Conservation (phyloP, 371 early-diverging fungal genomes). For the Zopfochytrium polystomum region DNA sequence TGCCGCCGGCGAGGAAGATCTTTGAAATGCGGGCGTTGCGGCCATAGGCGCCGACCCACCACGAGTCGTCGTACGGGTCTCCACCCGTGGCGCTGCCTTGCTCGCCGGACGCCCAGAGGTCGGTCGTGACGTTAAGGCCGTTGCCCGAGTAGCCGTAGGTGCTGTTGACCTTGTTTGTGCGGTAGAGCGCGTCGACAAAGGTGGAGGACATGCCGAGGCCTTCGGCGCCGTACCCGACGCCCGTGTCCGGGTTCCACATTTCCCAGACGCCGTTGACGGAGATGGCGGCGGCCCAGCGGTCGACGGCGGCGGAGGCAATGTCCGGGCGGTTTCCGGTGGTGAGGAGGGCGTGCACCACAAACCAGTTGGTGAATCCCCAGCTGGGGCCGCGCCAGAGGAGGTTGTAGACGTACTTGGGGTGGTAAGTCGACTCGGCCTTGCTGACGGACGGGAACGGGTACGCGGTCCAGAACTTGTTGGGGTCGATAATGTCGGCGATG, state of each 20-base stretch:
- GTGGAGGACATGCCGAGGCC: conserved; percentile 21
- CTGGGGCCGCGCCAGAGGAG: conserved; percentile 17
- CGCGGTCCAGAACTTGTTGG: conserved; percentile 10
- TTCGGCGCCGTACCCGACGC: conserved; percentile 19
- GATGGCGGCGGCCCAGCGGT: conserved; percentile 22
- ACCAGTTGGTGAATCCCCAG: conserved; percentile 22
- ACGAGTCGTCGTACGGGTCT: conserved; percentile 13
- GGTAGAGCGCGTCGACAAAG: conserved; percentile 14
- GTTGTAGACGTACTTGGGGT: conserved; percentile 8
- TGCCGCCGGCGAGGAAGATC: conserved; percentile 11
- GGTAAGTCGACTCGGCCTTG: conserved; percentile 14
- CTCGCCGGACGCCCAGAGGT: conserved; percentile 7
- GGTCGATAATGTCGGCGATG: conserved; percentile 10
- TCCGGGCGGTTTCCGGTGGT: conserved; percentile 5
- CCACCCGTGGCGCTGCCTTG: conserved; percentile 16
- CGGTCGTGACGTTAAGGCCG: conserved; percentile 1
- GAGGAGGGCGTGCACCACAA: conserved; percentile 12
- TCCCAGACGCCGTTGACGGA: conserved; percentile 15
- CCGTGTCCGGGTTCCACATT: conserved; percentile 21
- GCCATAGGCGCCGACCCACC: conserved; percentile 13
- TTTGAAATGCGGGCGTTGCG: conserved; percentile 2
- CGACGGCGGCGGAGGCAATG: conserved; percentile 8
- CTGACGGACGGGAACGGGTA: conserved; percentile 18
- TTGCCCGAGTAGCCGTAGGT: conserved; percentile 11
- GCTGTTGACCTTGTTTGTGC: not conserved